A percentile compares a stretch with the other conserved stretches of the same genome.
These are phyloP conservation scores for Rhinocladiella mackenziei DNA, from an alignment of 2,329 filamentous ascomycete genomes.

Conservation along the genomic window DNA sequence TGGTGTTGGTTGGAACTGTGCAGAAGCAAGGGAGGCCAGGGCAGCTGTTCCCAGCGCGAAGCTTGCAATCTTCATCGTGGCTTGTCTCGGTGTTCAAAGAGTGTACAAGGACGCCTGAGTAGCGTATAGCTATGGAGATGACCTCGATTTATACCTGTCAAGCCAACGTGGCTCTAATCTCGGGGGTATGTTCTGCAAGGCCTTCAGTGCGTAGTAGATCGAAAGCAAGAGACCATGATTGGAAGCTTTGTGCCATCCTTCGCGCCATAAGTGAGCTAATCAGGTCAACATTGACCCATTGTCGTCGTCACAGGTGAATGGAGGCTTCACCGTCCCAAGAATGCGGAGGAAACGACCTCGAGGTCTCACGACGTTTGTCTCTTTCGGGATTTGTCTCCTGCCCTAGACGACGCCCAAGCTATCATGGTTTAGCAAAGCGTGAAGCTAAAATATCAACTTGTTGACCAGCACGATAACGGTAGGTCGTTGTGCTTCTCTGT, in stretches of 20 bases:
- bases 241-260: background rate
- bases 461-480: background rate
- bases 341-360: background rate
- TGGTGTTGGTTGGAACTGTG: constrained; percentile 11
- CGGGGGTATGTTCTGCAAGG: background rate
- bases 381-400: background rate
- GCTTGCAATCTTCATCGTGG: background rate
- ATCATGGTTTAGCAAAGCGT: background rate
- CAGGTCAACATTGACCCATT: background rate
- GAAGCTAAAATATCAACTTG: no score
- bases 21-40: background rate
- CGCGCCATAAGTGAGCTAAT: background rate
- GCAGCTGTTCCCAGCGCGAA: background rate
- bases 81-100: background rate
- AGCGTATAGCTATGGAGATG: background rate
- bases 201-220: background rate
- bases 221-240: background rate
- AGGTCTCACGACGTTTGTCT: background rate
- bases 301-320: background rate
- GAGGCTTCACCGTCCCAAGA: background rate
- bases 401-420: background rate
- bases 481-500: background rate
- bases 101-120: background rate
- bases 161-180: background rate
- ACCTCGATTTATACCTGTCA: background rate